These are phyloP conservation scores for Solanum chmielewskii DNA, from an alignment of 257 asterid species.

Conservation along the genomic window DNA sequence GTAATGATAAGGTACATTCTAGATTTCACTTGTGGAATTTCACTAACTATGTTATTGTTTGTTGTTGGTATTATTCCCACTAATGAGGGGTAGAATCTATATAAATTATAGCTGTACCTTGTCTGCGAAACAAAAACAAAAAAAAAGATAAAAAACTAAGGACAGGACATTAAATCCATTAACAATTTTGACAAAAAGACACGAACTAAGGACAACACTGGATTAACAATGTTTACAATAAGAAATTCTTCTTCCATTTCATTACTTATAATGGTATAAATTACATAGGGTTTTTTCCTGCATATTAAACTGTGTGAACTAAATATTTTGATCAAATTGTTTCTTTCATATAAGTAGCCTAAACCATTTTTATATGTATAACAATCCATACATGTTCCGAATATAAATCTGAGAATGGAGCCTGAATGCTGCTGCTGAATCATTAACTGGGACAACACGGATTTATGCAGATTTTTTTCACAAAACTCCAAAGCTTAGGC, in stretches of 20 bases:
- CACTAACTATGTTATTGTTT: no score
- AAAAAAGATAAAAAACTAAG: not conserved
- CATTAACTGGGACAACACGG: not conserved
- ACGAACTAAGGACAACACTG: not conserved
- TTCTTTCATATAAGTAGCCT: not conserved
- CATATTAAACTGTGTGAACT: not conserved
- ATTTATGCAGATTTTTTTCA: not conserved
- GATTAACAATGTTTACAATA: not conserved
- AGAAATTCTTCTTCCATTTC: not conserved
- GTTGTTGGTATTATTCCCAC: not conserved
- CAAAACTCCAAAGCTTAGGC: conserved; percentile 12
- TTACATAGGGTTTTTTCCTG: not conserved
- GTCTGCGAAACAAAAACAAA: not conserved
- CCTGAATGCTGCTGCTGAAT: not conserved
- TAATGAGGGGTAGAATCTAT: not conserved
- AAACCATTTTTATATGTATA: not conserved
- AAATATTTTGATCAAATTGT: not conserved
- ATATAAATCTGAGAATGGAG: not conserved
- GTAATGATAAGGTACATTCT: no score
- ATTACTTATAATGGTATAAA: not conserved
- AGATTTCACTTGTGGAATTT: no score
- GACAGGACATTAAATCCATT: not conserved
- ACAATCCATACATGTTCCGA: not conserved
- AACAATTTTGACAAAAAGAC: not conserved
- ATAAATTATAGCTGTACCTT: not conserved